phyloP scores from a whole-genome alignment of 192 early-diverging fungal species.

The Coemansia sp. region DNA sequence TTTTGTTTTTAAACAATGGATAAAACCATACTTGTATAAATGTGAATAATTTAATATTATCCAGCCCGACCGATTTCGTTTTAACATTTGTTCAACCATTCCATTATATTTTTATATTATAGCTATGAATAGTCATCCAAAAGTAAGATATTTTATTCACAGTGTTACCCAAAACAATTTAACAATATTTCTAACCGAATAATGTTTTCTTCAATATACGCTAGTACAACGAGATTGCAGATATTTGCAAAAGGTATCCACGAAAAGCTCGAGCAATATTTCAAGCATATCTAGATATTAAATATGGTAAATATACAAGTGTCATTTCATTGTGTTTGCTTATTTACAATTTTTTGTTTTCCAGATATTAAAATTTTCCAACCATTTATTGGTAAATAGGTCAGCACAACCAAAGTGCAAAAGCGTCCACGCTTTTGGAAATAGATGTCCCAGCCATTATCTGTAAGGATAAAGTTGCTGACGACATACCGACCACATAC shows the following conservation, averaged over 20 bases:
- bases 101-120: neutral
- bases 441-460: constrained; percentile 4
- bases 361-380: neutral
- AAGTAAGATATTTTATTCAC: constrained; percentile 7
- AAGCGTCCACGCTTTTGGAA: neutral
- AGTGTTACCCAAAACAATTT: too few relatives aligned
- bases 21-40: neutral
- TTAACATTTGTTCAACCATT: too few relatives aligned
- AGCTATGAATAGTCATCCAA: constrained; percentile 23
- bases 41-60: neutral
- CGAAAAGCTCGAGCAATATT: constrained; percentile 25
- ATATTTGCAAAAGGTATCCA: constrained; percentile 20
- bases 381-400: too few relatives aligned
- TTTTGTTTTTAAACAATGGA: neutral
- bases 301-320: constrained; percentile 28
- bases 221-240: constrained; percentile 32
- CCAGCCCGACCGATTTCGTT: too few relatives aligned
- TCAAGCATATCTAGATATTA: constrained; percentile 32
- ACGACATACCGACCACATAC: neutral
- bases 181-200: neutral
- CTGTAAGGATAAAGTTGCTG: neutral
- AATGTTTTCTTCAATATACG: neutral
- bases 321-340: too few relatives aligned
- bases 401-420: neutral
- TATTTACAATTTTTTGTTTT: neutral